phyloP scores from a whole-genome alignment of 768 basidiomycete genomes.

The Ephemerocybe angulata region DNA sequence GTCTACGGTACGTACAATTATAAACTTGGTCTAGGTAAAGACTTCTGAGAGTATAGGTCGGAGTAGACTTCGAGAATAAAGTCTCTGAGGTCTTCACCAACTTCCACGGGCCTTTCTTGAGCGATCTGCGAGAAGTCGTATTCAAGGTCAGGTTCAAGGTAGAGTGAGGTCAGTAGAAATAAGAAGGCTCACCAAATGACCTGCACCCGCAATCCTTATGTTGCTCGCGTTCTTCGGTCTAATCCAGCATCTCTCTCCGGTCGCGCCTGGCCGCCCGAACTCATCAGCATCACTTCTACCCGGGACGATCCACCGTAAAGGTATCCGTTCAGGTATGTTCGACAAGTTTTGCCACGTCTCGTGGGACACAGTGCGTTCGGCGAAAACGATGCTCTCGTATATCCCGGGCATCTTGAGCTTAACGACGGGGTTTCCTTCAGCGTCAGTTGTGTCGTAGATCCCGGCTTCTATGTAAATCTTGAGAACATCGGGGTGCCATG shows the following conservation, averaged over 20 bases:
- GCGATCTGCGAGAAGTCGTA: slow-evolving; percentile 28
- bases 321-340: slow-evolving; percentile 47
- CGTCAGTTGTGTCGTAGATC: slow-evolving; percentile 34
- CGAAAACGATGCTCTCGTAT: slow-evolving; percentile 63
- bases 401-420: slow-evolving; percentile 63
- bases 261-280: slow-evolving; percentile 36
- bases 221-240: slow-evolving; percentile 41
- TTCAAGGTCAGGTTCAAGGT: neutral
- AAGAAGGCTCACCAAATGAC: slow-evolving; percentile 39
- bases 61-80: slow-evolving; percentile 2
- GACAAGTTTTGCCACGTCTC: slow-evolving; percentile 41
- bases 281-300: slow-evolving; percentile 33
- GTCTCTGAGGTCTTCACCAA: slow-evolving; percentile 17
- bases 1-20: too few relatives aligned
- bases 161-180: neutral
- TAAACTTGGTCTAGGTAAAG: slow-evolving; percentile 7
- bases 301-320: slow-evolving; percentile 55
- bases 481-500: slow-evolving; percentile 67
- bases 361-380: slow-evolving; percentile 39
- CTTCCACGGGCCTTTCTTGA: slow-evolving; percentile 36
- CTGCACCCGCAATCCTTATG: slow-evolving; percentile 34
- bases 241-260: slow-evolving; percentile 40
- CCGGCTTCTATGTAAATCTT: slow-evolving; percentile 59
- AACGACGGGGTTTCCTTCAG: slow-evolving; percentile 33
- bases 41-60: slow-evolving; percentile 7